Evolutionary conservation across 2,329 filamentous ascomycete species (phyloP).

Genomic region (Furcasterigmium sp.): DNA sequence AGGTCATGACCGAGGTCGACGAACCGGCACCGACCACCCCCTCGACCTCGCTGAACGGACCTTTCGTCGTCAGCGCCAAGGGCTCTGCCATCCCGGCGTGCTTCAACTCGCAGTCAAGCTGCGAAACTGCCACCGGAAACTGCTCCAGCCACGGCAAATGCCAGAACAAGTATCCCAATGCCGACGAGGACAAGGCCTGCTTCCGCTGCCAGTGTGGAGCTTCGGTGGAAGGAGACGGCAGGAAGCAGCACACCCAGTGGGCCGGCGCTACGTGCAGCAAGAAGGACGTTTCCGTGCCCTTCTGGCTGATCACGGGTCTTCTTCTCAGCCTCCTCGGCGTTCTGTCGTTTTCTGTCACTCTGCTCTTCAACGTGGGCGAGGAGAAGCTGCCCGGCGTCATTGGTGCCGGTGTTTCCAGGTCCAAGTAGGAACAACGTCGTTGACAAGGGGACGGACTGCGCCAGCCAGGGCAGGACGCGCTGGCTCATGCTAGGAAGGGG

Average conservation of each 20-base stretch:
- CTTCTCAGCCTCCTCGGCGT: constrained; percentile 64
- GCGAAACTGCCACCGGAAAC: constrained; percentile 63
- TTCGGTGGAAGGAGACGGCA: too few species aligned
- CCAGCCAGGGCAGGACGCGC: constrained; percentile 7
- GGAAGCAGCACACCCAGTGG: constrained; percentile 54
- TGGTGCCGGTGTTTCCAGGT: constrained; percentile 82
- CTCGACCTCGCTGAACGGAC: constrained; percentile 7
- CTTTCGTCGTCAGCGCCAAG: constrained; percentile 16
- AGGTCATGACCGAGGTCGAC: constrained; percentile 31
- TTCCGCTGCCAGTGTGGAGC: constrained; percentile 80
- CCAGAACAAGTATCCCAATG: constrained; percentile 55
- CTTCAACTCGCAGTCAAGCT: constrained; percentile 65
- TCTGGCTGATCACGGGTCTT: constrained; percentile 80
- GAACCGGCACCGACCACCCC: constrained; percentile 13
- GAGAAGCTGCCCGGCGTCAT: constrained; percentile 91
- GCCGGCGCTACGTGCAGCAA: constrained; percentile 86
- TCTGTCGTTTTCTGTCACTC: constrained; percentile 64
- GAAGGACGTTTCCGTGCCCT: constrained; percentile 80
- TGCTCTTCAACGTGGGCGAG: constrained; percentile 79
- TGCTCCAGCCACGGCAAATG: constrained; percentile 83
- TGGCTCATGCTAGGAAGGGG: constrained; percentile 12
- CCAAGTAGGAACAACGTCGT: constrained; percentile 42
- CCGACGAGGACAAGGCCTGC: constrained; percentile 46
- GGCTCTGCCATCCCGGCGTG: constrained; percentile 59
- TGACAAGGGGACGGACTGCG: too few species aligned